Evolutionary conservation across 2,329 filamentous ascomycete genomes (phyloP), one percentile per base, ranked within the genome.

Genomic region (Pyricularia sp.): DNA sequence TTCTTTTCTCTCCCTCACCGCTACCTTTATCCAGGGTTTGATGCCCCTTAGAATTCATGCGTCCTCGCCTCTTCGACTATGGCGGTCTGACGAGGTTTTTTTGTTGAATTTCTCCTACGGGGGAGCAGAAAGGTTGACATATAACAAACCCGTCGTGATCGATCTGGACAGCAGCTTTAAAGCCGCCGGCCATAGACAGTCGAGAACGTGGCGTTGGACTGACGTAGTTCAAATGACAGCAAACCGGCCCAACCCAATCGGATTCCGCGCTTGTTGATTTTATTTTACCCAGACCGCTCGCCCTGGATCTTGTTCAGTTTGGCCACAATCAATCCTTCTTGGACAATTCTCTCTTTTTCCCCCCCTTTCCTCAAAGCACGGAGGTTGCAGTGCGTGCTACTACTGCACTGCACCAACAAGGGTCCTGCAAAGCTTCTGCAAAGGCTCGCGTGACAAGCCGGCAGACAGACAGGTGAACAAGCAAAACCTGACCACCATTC

Each of bases 251-350:
- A 61, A 61, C 25, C 58, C 58, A 61, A 61, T 61, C 58, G 58
- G 58, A 61, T 61, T n/a, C 58, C 23, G 58, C 58, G 58, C 58
- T 61, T 61, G 58, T 61, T 61, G 58, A 61, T 61, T 59, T 25
- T 61, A 61, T 61, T 61, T 61, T 61, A 61, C n/a, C 58, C 58
- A 61, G 58, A 26, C 58, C 58, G 58, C 58, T 61, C 58, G 58
- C 58, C 58, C 58, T 61, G 58, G 11, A 12, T 23, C n/a, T 23
- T 4, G 14, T 26, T 12, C 58, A 11, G 20, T 26, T 61, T 17
- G 10, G n/a, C 23, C 55, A 20, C n/a, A 26, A 4, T 59, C 20
- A 50, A 50, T 50, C 42, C 42, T 50, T 4, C 42, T 50, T 50
- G 42, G 14, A 50, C 20, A n/a, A n/a, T n/a, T 6, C n/a, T n/a